A percentile compares a stretch with the other conserved stretches of the same genome.
phyloP scores from a whole-genome alignment of 1,139 yeast genomes.

The Geotrichum candidum region DNA sequence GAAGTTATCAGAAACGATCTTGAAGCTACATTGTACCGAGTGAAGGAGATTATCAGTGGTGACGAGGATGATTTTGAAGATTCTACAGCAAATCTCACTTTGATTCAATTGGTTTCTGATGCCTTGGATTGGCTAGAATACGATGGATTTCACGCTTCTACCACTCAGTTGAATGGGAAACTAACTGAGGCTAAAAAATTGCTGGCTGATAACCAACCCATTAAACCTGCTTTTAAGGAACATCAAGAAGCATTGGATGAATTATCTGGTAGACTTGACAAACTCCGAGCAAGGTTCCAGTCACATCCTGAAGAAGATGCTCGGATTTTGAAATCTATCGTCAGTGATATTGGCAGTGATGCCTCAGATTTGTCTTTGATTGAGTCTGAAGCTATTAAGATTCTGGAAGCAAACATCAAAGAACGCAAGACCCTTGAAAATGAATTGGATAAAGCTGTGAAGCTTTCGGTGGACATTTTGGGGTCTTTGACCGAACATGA shows the following conservation, averaged over 20 bases:
- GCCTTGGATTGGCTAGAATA: conserved; percentile 67
- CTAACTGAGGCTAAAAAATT: conserved; percentile 30
- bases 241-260: background rate
- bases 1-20: conserved; percentile 34
- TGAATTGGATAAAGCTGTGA: background rate
- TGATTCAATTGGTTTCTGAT: background rate
- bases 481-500: background rate
- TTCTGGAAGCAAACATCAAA: background rate
- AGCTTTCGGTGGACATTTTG: background rate
- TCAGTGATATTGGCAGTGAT: background rate
- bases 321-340: conserved; percentile 9
- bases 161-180: conserved; percentile 39
- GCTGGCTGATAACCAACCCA: background rate
- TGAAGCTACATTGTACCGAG: conserved; percentile 34
- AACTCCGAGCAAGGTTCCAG: conserved; percentile 20
- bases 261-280: background rate
- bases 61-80: conserved; percentile 2
- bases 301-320: conserved; percentile 19
- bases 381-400: background rate
- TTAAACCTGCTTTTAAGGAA: background rate
- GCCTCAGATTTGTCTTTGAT: background rate
- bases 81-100: background rate
- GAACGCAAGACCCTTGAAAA: conserved; percentile 15
- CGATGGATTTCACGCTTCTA: conserved; percentile 53
- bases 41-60: conserved; percentile 17